A percentile compares a stretch with the other conserved stretches of the same genome.
phyloP scores from a whole-genome alignment of 192 early-diverging fungal genomes.

The Jimgerdemannia lactiflua region DNA sequence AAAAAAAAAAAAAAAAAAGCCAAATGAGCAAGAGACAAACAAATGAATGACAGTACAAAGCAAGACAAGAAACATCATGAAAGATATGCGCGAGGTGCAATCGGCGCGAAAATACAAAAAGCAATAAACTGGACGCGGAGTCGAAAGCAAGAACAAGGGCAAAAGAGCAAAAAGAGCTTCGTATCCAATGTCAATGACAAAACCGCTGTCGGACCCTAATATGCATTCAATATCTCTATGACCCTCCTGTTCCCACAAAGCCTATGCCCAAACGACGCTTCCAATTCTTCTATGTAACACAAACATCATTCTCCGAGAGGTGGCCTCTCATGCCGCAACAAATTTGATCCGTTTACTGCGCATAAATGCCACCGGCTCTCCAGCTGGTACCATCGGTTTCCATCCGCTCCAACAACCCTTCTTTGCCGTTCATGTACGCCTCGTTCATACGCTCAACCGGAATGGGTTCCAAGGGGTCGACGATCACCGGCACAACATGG shows the following conservation, averaged over 20 bases:
- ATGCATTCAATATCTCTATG: not conserved
- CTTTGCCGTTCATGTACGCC: slow-evolving; percentile 29
- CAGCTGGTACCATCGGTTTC: slow-evolving; percentile 37
- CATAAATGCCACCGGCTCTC: slow-evolving; percentile 41
- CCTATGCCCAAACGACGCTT: not conserved
- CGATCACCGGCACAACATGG: not conserved
- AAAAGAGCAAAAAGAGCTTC: not conserved
- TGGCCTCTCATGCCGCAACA: not conserved
- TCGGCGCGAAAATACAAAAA: too few relatives aligned
- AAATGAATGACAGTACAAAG: too few relatives aligned
- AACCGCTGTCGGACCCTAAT: not conserved
- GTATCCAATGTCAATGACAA: not conserved
- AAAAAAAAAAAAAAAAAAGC: too few relatives aligned
- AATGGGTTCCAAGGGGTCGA: slow-evolving; percentile 31
- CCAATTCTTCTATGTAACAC: not conserved
- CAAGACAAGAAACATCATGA: too few relatives aligned
- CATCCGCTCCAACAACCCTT: slow-evolving; percentile 38
- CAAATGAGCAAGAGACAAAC: too few relatives aligned
- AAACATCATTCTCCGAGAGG: not conserved
- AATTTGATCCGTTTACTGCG: slow-evolving; percentile 21
- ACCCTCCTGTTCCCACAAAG: not conserved
- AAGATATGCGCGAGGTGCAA: too few relatives aligned
- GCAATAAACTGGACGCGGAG: too few relatives aligned
- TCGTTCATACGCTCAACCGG: slow-evolving; percentile 24
- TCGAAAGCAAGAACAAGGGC: too few relatives aligned